These are phyloP conservation scores for Neofusicoccum cordaticola DNA, from an alignment of 2,329 filamentous ascomycete genomes.

Conservation along the genomic window DNA sequence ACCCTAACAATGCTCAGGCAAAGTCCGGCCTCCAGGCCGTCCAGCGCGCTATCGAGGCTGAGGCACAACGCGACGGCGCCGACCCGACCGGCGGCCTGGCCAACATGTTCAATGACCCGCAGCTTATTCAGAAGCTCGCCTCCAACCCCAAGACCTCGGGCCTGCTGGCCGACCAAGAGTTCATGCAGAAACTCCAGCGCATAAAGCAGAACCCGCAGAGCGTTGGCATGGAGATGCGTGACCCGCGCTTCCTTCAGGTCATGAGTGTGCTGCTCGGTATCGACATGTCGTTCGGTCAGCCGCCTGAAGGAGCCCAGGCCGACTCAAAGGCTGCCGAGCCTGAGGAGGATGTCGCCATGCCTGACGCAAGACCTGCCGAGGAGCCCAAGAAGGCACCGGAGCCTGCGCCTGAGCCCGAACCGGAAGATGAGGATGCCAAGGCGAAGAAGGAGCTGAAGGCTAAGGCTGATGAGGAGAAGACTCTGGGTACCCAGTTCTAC, in stretches of 20 bases:
- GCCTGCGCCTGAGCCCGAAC: slow-evolving; percentile 60
- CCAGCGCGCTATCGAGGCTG: slow-evolving; percentile 80
- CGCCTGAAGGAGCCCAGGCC: slow-evolving; percentile 44
- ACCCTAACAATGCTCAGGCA: slow-evolving; percentile 86
- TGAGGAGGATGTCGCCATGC: slow-evolving; percentile 76
- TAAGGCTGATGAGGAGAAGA: slow-evolving; percentile 92
- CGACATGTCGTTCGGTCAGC: slow-evolving; percentile 73
- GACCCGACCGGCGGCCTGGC: slow-evolving; percentile 77
- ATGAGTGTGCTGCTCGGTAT: slow-evolving; percentile 91
- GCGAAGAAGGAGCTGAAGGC: slow-evolving; percentile 89
- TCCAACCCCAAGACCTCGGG: slow-evolving; percentile 88
- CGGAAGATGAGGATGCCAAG: slow-evolving; percentile 76
- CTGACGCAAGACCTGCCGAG: slow-evolving; percentile 58
- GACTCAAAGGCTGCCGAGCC: slow-evolving; percentile 45
- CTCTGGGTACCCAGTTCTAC: slow-evolving; percentile 88
- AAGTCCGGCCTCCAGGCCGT: slow-evolving; percentile 85
- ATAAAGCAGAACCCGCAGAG: slow-evolving; percentile 78
- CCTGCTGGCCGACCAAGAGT: slow-evolving; percentile 75
- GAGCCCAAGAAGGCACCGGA: slow-evolving; percentile 57
- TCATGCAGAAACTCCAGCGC: slow-evolving; percentile 85
- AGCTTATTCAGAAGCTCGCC: slow-evolving; percentile 85
- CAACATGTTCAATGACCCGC: slow-evolving; percentile 90
- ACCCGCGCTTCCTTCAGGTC: slow-evolving; percentile 90
- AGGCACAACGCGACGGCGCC: slow-evolving; percentile 61
- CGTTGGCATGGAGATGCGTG: slow-evolving; percentile 76